Conservation (phyloP, 306 rosid species). For the Boehmeria nivea region DNA sequence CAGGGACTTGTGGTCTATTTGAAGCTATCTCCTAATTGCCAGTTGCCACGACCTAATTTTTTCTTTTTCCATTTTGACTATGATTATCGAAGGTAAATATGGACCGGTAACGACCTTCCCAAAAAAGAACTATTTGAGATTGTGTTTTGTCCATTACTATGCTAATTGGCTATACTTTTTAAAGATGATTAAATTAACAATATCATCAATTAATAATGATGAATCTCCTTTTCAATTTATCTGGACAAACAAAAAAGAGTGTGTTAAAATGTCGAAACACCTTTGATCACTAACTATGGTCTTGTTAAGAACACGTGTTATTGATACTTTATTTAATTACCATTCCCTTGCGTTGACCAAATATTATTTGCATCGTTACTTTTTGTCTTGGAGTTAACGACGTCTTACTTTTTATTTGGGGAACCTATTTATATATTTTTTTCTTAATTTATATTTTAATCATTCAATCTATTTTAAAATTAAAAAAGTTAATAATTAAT, state of each 20-base stretch:
- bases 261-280: slow-evolving; percentile 14
- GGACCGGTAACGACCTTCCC: slow-evolving; percentile 20
- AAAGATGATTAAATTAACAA: slow-evolving; percentile 9
- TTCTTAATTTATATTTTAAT: too few relatives aligned
- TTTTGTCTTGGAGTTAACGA: too few relatives aligned
- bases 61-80: slow-evolving; percentile 19
- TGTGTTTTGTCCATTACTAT: slow-evolving; percentile 11
- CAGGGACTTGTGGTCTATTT: neutral
- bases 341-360: neutral
- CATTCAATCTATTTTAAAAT: too few relatives aligned
- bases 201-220: neutral
- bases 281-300: slow-evolving; percentile 48
- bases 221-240: neutral
- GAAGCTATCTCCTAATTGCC: too few relatives aligned
- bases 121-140: slow-evolving; percentile 19
- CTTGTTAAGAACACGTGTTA: slow-evolving; percentile 40
- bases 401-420: too few relatives aligned
- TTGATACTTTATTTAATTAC: neutral
- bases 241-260: slow-evolving; percentile 21
- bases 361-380: too few relatives aligned
- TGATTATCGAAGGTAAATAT: slow-evolving; percentile 1
- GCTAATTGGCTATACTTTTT: slow-evolving; percentile 2
- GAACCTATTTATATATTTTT: too few relatives aligned
- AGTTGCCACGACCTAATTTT: too few relatives aligned
- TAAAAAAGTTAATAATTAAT: too few relatives aligned